Percentiles rank a stretch among this genome's conserved stretches.
Conservation (phyloP, 2,329 filamentous ascomycete species). For the Penicillium sp. region DNA sequence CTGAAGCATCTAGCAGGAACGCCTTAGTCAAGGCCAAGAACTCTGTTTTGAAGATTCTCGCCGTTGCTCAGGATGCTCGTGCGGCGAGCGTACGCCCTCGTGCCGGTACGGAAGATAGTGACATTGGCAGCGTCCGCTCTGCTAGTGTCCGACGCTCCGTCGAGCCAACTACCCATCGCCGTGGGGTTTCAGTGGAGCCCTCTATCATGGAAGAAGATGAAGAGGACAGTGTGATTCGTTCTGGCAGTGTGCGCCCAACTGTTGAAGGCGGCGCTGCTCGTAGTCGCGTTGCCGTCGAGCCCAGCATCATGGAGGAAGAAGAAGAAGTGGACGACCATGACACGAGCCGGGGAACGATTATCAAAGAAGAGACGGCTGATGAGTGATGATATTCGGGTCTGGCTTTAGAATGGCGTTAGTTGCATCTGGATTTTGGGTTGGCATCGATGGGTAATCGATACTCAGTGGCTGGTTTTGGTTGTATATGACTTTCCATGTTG, state of each 20-base stretch:
- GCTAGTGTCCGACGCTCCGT: slow-evolving; percentile 31
- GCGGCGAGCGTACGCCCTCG: slow-evolving; percentile 32
- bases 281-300: slow-evolving; percentile 29
- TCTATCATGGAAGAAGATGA: slow-evolving; percentile 41
- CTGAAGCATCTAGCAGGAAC: slow-evolving; percentile 45
- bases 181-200: slow-evolving; percentile 33
- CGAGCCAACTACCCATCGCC: slow-evolving; percentile 25
- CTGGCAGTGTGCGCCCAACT: slow-evolving; percentile 24
- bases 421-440: not conserved
- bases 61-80: slow-evolving; percentile 49
- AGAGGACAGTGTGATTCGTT: slow-evolving; percentile 27
- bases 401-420: slow-evolving; percentile 11
- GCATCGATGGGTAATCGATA: not conserved
- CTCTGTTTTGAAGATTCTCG: slow-evolving; percentile 41
- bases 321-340: slow-evolving; percentile 37
- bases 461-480: not conserved
- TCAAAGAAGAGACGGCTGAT: slow-evolving; percentile 33
- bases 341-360: slow-evolving; percentile 31
- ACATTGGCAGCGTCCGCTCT: slow-evolving; percentile 32
- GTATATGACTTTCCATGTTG: not conserved
- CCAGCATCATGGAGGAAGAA: slow-evolving; percentile 40
- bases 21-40: slow-evolving; percentile 48
- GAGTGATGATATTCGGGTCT: slow-evolving; percentile 24
- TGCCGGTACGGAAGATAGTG: slow-evolving; percentile 33
- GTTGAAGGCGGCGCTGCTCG: slow-evolving; percentile 24